Percentiles rank a stretch among this genome's conserved stretches.
phyloP scores from a whole-genome alignment of 768 basidiomycete species.

The Termitomyces eurrhizus region DNA sequence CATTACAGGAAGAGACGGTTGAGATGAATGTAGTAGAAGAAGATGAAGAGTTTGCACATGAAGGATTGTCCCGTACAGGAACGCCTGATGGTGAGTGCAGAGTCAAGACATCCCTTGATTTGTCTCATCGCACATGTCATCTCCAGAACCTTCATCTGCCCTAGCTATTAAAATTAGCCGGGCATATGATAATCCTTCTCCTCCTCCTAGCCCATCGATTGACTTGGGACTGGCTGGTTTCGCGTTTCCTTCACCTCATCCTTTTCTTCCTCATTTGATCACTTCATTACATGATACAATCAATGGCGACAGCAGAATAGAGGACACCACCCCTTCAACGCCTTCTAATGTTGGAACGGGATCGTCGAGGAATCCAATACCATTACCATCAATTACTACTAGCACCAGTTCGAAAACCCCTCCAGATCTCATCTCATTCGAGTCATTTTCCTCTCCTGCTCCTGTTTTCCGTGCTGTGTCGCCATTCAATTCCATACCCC shows the following conservation, averaged over 20 bases:
- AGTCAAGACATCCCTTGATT: slow-evolving; percentile 6
- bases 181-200: slow-evolving; percentile 76
- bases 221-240: neutral
- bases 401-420: neutral
- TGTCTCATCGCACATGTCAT: slow-evolving; percentile 8
- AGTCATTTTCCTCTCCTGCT: slow-evolving; percentile 33
- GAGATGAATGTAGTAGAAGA: slow-evolving; percentile 23
- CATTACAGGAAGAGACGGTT: neutral
- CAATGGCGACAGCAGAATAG: neutral
- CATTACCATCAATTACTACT: neutral
- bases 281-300: neutral
- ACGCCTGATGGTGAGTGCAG: slow-evolving; percentile 52
- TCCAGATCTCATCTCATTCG: slow-evolving; percentile 35
- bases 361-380: neutral
- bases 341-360: neutral
- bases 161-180: slow-evolving; percentile 63
- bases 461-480: slow-evolving; percentile 16
- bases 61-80: slow-evolving; percentile 29
- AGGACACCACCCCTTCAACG: neutral
- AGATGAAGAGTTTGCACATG: slow-evolving; percentile 27
- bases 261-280: neutral
- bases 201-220: slow-evolving; percentile 30
- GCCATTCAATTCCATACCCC: slow-evolving; percentile 9
- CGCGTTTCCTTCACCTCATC: slow-evolving; percentile 5
- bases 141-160: slow-evolving; percentile 62